A percentile compares a stretch with the other conserved stretches of the same genome.
These are phyloP conservation scores for Sextonia rubra DNA, from an alignment of 164 flowering plant species.

Conservation along the genomic window DNA sequence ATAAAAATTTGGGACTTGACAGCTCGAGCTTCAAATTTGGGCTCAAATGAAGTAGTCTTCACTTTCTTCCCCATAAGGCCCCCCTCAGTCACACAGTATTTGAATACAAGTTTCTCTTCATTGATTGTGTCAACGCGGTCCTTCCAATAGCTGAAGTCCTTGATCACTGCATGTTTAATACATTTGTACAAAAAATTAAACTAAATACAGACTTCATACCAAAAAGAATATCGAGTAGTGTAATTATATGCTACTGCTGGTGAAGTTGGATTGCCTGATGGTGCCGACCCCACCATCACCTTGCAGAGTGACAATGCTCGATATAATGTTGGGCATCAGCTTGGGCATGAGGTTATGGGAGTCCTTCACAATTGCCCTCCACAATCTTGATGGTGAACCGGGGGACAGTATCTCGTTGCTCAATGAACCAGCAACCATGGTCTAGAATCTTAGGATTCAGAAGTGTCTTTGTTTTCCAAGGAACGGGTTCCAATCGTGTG, in stretches of 20 bases:
- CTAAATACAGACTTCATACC: background rate
- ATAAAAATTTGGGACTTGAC: no score
- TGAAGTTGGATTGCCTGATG: slow-evolving; percentile 2
- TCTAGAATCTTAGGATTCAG: background rate
- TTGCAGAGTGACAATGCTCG: background rate
- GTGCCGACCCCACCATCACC: slow-evolving; percentile 7
- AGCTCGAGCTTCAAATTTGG: background rate
- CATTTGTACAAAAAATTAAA: background rate
- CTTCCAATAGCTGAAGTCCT: slow-evolving; percentile 5
- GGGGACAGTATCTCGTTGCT: slow-evolving; percentile 1
- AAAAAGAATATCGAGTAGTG: background rate
- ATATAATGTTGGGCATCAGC: slow-evolving; percentile 5
- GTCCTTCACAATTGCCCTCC: slow-evolving; percentile 1
- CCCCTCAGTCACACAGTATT: slow-evolving; percentile 3
- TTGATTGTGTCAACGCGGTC: background rate
- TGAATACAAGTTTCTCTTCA: background rate
- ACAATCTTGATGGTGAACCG: background rate
- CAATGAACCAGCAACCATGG: background rate
- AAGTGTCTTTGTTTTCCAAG: background rate
- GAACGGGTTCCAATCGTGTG: no score
- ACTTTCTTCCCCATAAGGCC: slow-evolving; percentile 6
- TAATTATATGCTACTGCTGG: background rate
- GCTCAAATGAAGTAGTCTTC: background rate
- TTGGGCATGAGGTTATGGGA: slow-evolving; percentile 6
- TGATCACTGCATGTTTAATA: background rate